Evolutionary conservation across 352 stramenopile species (phyloP).

Genomic region (Globisporangium cylindrosporum): DNA sequence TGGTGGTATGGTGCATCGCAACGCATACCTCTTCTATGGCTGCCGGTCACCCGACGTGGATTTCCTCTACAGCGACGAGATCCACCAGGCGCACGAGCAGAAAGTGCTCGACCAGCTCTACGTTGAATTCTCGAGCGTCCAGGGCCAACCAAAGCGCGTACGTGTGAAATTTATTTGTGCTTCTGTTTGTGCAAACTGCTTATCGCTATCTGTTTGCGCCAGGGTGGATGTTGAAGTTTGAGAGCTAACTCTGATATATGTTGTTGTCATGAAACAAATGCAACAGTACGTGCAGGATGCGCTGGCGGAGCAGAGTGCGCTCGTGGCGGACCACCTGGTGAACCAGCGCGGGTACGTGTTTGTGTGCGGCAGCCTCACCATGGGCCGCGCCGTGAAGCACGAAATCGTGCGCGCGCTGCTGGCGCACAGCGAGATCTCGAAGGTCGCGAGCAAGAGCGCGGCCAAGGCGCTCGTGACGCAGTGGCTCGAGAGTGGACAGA

Average conservation of each 20-base stretch:
- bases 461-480: conserved; percentile 48
- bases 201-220: neutral
- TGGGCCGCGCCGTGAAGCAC: conserved; percentile 76
- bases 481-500: conserved; percentile 36
- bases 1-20: conserved; percentile 19
- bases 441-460: conserved; percentile 28
- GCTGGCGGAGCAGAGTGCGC: conserved; percentile 47
- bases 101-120: conserved; percentile 52
- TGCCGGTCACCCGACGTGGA: conserved; percentile 58
- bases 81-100: conserved; percentile 32
- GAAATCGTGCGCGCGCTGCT: conserved; percentile 48
- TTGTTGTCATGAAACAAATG: conserved; percentile 3
- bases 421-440: conserved; percentile 35
- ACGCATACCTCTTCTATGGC: conserved; percentile 77
- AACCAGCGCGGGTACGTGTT: conserved; percentile 60
- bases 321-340: conserved; percentile 59
- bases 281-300: conserved; percentile 73
- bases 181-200: neutral
- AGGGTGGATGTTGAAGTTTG: neutral
- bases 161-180: conserved; percentile 9
- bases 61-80: conserved; percentile 70
- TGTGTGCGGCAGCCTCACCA: conserved; percentile 74
- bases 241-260: neutral
- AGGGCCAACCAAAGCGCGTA: conserved; percentile 42
- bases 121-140: conserved; percentile 58